Evolutionary conservation across 805 yeast species (phyloP), one percentile per base, ranked within the genome.

Genomic region (Pichia manshurica): DNA sequence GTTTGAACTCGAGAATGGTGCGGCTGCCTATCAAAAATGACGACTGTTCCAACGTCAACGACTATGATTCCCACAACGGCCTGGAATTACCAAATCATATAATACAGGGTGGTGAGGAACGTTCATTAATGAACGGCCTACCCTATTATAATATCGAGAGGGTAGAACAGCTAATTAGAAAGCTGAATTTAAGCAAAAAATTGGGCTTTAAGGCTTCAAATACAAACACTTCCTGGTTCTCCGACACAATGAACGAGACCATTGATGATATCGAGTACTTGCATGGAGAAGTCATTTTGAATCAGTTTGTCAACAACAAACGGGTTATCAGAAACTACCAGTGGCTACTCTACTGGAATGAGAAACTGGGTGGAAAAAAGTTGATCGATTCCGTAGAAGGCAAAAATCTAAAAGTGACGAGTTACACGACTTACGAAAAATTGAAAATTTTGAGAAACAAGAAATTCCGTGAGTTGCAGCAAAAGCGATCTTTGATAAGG

Each of bases 331-430:
- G 81, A 53, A 61, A 64, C 23, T 66, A 63, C 40, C 78, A 71
- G 57, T 78, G 82, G 82, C 53, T 59, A 20, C 65, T 65, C 54
- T 78, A 73, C 52, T 78, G 73, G 71, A 69, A 65, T 44, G 63
- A 65, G 28, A 74, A 70, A 53, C 57, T 66, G 20, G 79, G 80
- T 8, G 61, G 64, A 9, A 56, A 53, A 33, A 53, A 45, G 19
- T 47, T 63, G n/a, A 47, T 52, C 25, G 58, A 59, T 32, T 22
- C 17, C 12, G 22, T 34, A 17, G 17, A 21, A 12, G 29, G 10
- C n/a, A 23, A 33, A 19, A 39, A 32, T n/a, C 21, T 12, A 10
- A 16, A 33, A n/a, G 12, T 33, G n/a, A 16, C 29, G 13, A 22
- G 21, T 23, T 40, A 40, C 4, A 22, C 19, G 21, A 23, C 45